These are phyloP conservation scores for Syncephalis fuscata DNA, from an alignment of 371 early-diverging fungal genomes.

Conservation along the genomic window DNA sequence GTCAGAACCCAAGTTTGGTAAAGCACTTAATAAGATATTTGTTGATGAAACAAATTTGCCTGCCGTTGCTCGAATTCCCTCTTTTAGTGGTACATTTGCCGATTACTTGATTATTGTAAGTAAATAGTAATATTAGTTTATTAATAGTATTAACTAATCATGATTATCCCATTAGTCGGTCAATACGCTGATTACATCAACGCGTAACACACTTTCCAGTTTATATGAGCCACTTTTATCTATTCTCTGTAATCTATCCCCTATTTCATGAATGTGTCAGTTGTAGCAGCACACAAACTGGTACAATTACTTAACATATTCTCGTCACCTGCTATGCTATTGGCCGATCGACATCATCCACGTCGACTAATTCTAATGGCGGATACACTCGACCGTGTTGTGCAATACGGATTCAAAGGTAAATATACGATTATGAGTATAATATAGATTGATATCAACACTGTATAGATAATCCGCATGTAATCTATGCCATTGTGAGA, in stretches of 20 bases:
- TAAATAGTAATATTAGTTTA: background rate
- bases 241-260: slow-evolving; percentile 64
- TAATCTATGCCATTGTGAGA: slow-evolving; percentile 63
- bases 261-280: slow-evolving; percentile 58
- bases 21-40: slow-evolving; percentile 58
- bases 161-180: slow-evolving; percentile 28
- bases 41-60: slow-evolving; percentile 45
- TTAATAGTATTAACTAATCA: background rate
- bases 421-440: slow-evolving; percentile 5
- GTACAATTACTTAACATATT: slow-evolving; percentile 55
- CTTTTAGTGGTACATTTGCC: slow-evolving; percentile 60
- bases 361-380: slow-evolving; percentile 47
- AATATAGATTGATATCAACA: background rate
- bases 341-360: slow-evolving; percentile 62
- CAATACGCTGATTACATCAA: slow-evolving; percentile 54
- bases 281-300: slow-evolving; percentile 51
- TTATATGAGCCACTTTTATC: slow-evolving; percentile 61
- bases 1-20: slow-evolving; percentile 55
- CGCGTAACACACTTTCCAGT: slow-evolving; percentile 38
- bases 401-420: slow-evolving; percentile 61
- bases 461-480: slow-evolving; percentile 44
- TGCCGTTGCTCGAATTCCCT: slow-evolving; percentile 41
- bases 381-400: slow-evolving; percentile 59
- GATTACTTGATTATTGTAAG: slow-evolving; percentile 63
- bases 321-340: slow-evolving; percentile 58